Conservation (phyloP, 768 basidiomycete species). For the Lactarius trivialis region DNA sequence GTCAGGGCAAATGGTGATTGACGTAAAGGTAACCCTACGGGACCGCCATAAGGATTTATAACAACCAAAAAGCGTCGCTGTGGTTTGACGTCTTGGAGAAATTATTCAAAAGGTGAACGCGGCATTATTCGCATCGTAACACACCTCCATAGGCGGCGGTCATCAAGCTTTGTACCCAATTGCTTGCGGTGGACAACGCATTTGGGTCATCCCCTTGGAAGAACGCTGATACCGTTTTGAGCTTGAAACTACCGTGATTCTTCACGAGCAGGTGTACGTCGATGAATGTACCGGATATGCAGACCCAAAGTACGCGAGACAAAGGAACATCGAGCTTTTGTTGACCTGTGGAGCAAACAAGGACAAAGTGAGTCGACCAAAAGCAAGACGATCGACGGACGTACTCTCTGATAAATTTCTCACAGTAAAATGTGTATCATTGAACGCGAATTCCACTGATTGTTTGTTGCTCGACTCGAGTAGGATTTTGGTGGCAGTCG, state of each 20-base stretch:
- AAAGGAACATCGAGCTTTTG: conserved; percentile 32
- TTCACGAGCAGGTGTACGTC: conserved; percentile 48
- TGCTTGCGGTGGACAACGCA: conserved; percentile 27
- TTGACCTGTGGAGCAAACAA: neutral
- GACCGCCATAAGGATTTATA: conserved; percentile 78
- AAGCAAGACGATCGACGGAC: neutral
- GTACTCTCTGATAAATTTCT: conserved; percentile 24
- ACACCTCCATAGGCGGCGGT: conserved; percentile 57
- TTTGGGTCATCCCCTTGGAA: conserved; percentile 29
- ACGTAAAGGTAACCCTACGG: conserved; percentile 38
- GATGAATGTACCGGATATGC: conserved; percentile 33
- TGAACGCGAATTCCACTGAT: neutral
- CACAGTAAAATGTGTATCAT: conserved; percentile 16
- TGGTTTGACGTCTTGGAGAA: conserved; percentile 43
- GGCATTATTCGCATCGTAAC: conserved; percentile 12
- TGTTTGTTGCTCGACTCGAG: neutral
- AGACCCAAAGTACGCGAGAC: conserved; percentile 52
- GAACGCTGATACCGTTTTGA: conserved; percentile 42
- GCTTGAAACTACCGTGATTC: conserved; percentile 33
- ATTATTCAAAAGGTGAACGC: conserved; percentile 8
- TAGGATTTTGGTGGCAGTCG: neutral
- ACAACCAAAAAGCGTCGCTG: conserved; percentile 56
- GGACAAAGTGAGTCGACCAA: neutral
- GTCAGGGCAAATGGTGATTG: neutral
- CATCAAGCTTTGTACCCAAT: conserved; percentile 54